Percentiles rank a stretch among this genome's conserved stretches.
These are phyloP conservation scores for Xerophyta viscosa DNA, from an alignment of 106 monocot species.

Conservation along the genomic window DNA sequence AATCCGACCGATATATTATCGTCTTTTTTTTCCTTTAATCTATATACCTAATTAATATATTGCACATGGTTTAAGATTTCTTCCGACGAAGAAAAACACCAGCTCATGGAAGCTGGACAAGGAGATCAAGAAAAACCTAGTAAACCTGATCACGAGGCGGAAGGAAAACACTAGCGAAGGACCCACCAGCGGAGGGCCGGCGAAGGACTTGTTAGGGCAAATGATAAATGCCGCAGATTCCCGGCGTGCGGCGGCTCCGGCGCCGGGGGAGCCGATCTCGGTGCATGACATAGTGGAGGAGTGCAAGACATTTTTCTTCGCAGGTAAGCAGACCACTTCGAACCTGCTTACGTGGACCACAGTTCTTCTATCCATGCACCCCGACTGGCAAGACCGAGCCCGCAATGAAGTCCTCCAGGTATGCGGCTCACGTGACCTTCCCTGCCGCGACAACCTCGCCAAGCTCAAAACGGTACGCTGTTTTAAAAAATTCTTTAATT, in stretches of 20 bases:
- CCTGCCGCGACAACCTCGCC: constrained; percentile 53
- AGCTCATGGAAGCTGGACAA: constrained; percentile 60
- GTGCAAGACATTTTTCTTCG: constrained; percentile 97
- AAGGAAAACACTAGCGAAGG: constrained; percentile 9
- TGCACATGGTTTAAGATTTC: constrained; percentile 25
- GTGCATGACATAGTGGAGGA: constrained; percentile 68
- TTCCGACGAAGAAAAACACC: constrained; percentile 61
- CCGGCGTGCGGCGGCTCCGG: neutral
- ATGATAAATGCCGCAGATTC: constrained; percentile 42
- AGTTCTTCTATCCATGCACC: constrained; percentile 79
- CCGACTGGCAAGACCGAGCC: constrained; percentile 74
- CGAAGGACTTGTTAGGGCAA: constrained; percentile 56
- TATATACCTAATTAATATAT: neutral
- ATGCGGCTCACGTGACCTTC: constrained; percentile 55
- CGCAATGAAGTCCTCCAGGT: constrained; percentile 64
- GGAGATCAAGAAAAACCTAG: constrained; percentile 43
- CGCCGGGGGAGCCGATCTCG: constrained; percentile 3
- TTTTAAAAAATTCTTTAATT: neutral
- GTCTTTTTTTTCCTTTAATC: no score
- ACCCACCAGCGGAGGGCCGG: constrained; percentile 1
- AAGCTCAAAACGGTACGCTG: constrained; percentile 70
- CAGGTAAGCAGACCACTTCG: constrained; percentile 83
- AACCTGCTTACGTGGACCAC: constrained; percentile 84
- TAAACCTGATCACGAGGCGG: constrained; percentile 37
- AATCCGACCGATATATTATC: neutral